Conservation (phyloP, 176 grass and related monocot genomes). For the Guadua angustifolia region DNA sequence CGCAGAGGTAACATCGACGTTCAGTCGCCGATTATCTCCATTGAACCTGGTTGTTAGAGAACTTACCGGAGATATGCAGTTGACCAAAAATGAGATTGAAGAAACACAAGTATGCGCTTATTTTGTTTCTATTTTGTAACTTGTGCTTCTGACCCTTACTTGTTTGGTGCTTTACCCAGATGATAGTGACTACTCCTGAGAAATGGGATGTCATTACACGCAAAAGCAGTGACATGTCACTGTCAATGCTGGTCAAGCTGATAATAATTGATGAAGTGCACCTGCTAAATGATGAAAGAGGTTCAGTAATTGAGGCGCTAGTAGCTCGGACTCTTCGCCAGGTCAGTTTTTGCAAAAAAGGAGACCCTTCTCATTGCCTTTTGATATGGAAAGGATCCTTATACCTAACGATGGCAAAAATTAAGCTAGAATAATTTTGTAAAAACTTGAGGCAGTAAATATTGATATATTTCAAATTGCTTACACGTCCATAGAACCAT, state of each 20-base stretch:
- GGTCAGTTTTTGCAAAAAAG: constrained; percentile 46
- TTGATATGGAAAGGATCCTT: constrained; percentile 19
- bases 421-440: constrained; percentile 36
- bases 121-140: constrained; percentile 16
- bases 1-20: constrained; percentile 90
- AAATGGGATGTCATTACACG: constrained; percentile 99
- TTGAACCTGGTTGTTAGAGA: constrained; percentile 85
- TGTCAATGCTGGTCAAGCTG: constrained; percentile 96
- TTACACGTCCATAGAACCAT: constrained; percentile 3
- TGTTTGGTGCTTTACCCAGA: constrained; percentile 55
- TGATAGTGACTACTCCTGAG: constrained; percentile 99
- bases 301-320: constrained; percentile 93
- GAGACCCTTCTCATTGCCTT: neutral
- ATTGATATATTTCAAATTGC: constrained; percentile 18
- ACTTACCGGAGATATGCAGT: constrained; percentile 97
- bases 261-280: constrained; percentile 99
- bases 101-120: constrained; percentile 74
- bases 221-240: constrained; percentile 98
- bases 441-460: constrained; percentile 17
- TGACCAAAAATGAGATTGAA: constrained; percentile 90
- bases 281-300: constrained; percentile 96
- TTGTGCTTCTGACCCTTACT: constrained; percentile 33
- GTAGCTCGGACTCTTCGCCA: constrained; percentile 94
- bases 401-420: constrained; percentile 29
- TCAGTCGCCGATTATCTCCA: constrained; percentile 74